Conservation (phyloP, 2,329 filamentous ascomycete species). For the Didymella exigua region DNA sequence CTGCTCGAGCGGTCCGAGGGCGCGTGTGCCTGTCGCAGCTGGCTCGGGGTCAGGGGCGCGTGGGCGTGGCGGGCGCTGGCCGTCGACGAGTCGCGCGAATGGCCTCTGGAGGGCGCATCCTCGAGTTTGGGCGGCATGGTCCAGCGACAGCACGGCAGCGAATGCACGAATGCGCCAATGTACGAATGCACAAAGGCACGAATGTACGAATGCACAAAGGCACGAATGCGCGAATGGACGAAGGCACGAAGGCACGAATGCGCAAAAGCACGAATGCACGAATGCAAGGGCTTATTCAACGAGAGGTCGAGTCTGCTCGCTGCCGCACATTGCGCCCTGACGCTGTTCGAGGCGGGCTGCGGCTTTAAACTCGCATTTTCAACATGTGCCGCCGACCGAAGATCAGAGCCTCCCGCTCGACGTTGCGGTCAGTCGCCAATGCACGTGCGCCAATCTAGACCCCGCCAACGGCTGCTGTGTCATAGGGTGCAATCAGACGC, state of each 20-base stretch:
- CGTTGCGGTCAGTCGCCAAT: conserved; percentile 20
- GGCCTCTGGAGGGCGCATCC: conserved; percentile 28
- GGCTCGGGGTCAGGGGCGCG: conserved; percentile 45
- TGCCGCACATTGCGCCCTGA: neutral
- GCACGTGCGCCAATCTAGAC: conserved; percentile 31
- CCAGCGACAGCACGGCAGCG: neutral
- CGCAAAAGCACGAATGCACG: too few species aligned
- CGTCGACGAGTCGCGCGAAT: conserved; percentile 41
- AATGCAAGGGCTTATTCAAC: too few species aligned
- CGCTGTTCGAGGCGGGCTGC: conserved; percentile 1
- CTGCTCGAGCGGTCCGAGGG: conserved; percentile 50
- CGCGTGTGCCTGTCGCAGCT: conserved; percentile 51
- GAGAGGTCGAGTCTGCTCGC: neutral
- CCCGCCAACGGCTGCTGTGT: conserved; percentile 11
- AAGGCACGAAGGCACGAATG: too few species aligned
- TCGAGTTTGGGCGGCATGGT: conserved; percentile 34
- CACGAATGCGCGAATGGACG: too few species aligned
- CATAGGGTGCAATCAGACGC: neutral
- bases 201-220: too few species aligned
- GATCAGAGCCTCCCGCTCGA: conserved; percentile 4
- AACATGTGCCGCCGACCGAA: conserved; percentile 14
- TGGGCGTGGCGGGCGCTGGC: conserved; percentile 41
- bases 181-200: too few species aligned
- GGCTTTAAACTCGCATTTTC: conserved; percentile 15
- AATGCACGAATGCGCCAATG: too few species aligned